Percentiles rank a stretch among this genome's conserved stretches.
These are phyloP conservation scores for Parietichytrium sp. DNA, from an alignment of 108 stramenopile species.

Conservation along the genomic window DNA sequence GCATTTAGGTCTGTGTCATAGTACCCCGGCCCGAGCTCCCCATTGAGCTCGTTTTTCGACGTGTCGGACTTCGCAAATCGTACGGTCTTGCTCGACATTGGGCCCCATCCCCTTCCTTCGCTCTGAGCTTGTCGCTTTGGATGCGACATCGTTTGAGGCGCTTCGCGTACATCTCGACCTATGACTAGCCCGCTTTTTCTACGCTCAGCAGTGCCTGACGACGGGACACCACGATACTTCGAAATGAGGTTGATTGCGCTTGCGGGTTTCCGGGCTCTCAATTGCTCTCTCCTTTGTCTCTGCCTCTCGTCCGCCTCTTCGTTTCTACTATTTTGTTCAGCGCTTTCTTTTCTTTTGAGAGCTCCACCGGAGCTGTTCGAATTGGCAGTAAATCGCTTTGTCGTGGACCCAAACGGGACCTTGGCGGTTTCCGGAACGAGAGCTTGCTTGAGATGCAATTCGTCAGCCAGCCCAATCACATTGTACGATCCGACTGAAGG, in stretches of 20 bases:
- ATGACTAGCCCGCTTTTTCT: no score
- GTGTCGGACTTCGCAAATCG: no score
- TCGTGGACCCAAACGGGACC: conserved; percentile 2
- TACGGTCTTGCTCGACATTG: no score
- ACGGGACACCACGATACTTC: no score
- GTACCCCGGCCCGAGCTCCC: conserved; percentile 3
- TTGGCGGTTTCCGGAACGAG: not conserved
- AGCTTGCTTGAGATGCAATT: not conserved
- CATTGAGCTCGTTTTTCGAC: no score
- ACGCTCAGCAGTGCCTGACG: no score
- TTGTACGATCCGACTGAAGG: not conserved
- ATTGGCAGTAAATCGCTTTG: not conserved
- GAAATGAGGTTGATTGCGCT: not conserved
- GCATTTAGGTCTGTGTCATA: not conserved
- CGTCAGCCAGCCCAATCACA: not conserved
- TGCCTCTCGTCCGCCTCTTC: not conserved
- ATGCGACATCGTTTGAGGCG: no score
- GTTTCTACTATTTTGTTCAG: not conserved
- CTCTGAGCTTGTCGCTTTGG: no score
- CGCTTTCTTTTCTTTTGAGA: not conserved
- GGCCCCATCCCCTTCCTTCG: no score
- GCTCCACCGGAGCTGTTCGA: not conserved
- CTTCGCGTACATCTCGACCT: no score
- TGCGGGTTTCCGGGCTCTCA: not conserved
- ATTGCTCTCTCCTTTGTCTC: not conserved